Evolutionary conservation across 805 yeast genomes (phyloP).

Genomic region (Ogataea naganishii): DNA sequence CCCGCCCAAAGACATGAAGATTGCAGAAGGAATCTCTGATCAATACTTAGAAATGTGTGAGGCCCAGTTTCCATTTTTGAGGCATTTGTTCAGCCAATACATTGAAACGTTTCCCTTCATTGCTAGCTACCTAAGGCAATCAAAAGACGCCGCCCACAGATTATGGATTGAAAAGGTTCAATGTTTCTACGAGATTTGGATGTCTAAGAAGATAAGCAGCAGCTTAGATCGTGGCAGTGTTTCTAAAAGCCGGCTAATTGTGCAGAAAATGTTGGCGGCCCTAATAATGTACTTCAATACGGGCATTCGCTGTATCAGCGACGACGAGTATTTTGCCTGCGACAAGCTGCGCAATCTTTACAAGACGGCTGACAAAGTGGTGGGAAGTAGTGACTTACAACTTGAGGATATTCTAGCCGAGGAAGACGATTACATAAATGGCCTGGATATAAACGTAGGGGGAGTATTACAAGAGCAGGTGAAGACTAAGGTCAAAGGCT

Average conservation of each 20-base stretch:
- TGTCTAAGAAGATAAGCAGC: constrained; percentile 59
- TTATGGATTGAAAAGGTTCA: constrained; percentile 82
- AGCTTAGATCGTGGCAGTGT: constrained; percentile 68
- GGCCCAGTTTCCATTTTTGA: constrained; percentile 54
- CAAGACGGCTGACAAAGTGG: constrained; percentile 25
- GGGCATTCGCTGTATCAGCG: constrained; percentile 55
- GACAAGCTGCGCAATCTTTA: constrained; percentile 28
- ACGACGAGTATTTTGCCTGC: constrained; percentile 36
- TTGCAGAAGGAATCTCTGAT: constrained; percentile 9
- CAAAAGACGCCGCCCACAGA: constrained; percentile 6
- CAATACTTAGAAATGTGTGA: constrained; percentile 14
- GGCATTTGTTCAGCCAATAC: constrained; percentile 56
- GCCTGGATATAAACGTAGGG: constrained; percentile 54
- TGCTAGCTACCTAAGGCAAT: constrained; percentile 30
- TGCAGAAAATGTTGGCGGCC: constrained; percentile 51
- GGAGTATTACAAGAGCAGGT: constrained; percentile 44
- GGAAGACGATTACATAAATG: constrained; percentile 37
- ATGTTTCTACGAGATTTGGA: constrained; percentile 72
- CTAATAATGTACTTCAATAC: constrained; percentile 67
- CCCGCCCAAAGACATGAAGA: constrained; percentile 13
- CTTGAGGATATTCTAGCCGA: constrained; percentile 15
- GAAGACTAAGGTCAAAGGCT: constrained; percentile 9
- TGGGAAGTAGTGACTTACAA: constrained; percentile 7
- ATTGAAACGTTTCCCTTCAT: constrained; percentile 72
- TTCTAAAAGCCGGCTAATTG: constrained; percentile 61